Base-by-base conservation (phyloP, 75 land plant genomes). In the Pinus albicaulis region DNA sequence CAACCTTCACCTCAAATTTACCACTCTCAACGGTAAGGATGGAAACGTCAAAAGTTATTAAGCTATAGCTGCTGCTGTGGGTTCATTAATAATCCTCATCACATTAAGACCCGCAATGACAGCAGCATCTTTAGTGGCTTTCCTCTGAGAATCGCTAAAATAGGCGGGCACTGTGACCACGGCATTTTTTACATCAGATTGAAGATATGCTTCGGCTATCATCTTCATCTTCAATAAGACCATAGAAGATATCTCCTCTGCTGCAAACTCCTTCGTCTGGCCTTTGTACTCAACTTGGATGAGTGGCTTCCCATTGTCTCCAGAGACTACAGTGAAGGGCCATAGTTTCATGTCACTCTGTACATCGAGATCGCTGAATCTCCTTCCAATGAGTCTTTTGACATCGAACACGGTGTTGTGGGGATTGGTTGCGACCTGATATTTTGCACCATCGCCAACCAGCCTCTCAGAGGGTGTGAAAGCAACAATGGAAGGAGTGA, bases 241-340 rank as follows among this genome's bases (percentile, higher is more conserved):
- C 92, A 90, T 90, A 34, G 92, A 90, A 5, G 92, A 88, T 14
- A 90, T 86, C 80, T 90, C 92, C 73, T 88, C 90, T 36, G 90
- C 87, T 44, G 90, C 75, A 59, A 90, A 90, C 14, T 79, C 77
- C 82, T 90, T 90, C 73, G 83, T 84, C 76, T 90, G 88, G 6
- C 92, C 91, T 71, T 90, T 90, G 82, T 88, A 86, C 56, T 79
- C 44, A 10, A 90, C 92, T 0, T 36, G 72, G 52, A 90, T 90
- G 88, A 90, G 86, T 23, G 92, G 92, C 82, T 90, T 90, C 60
- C 88, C 92, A 10, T 81, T 88, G 0, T 91, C 82, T 3, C 92
- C 92, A 0, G 92, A 59, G 53, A 78, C 57, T 1, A 90, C 88
- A 88, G 86, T 88, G 76, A 90, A 90, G 1, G 92, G 86, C 92